Evolutionary conservation across 2,329 filamentous ascomycete genomes (phyloP).

Genomic region (Nectriaceae sp.): DNA sequence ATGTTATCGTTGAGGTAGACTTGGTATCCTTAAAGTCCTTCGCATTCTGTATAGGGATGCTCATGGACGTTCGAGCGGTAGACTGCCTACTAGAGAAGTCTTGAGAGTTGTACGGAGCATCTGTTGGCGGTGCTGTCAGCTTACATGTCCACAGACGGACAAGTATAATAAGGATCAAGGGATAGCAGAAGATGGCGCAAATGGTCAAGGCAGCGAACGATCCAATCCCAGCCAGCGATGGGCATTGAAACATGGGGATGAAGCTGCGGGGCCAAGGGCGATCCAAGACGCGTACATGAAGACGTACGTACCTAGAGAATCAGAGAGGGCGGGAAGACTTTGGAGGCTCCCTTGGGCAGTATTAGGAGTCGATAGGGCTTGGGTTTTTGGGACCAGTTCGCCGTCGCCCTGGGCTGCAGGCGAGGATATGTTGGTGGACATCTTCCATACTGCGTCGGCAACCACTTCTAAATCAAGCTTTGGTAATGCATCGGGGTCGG

Average conservation of each 20-base stretch:
- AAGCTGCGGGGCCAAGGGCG: neutral
- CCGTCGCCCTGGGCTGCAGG: slow-evolving; percentile 28
- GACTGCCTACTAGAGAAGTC: slow-evolving; percentile 29
- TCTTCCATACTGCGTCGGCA: slow-evolving; percentile 38
- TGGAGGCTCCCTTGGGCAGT: slow-evolving; percentile 22
- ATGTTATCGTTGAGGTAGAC: slow-evolving; percentile 26
- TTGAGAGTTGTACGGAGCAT: slow-evolving; percentile 23
- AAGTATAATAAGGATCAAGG: neutral
- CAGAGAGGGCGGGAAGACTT: slow-evolving; percentile 29
- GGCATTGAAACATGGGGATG: neutral
- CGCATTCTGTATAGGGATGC: slow-evolving; percentile 55
- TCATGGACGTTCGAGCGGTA: slow-evolving; percentile 16
- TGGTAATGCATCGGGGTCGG: slow-evolving; percentile 18
- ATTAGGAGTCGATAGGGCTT: slow-evolving; percentile 11
- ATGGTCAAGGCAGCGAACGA: neutral
- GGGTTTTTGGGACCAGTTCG: slow-evolving; percentile 28
- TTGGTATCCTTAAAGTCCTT: slow-evolving; percentile 34
- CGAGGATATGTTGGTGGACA: slow-evolving; percentile 33
- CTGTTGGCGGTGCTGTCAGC: slow-evolving; percentile 25
- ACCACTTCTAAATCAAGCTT: slow-evolving; percentile 19
- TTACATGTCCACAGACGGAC: slow-evolving; percentile 18
- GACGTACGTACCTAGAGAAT: slow-evolving; percentile 32
- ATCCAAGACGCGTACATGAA: slow-evolving; percentile 2
- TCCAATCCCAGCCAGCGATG: neutral
- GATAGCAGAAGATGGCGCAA: neutral